Percentiles rank a stretch among this genome's conserved stretches.
phyloP scores from a whole-genome alignment of 805 yeast species.

The Wickerhamomyces bovis region DNA sequence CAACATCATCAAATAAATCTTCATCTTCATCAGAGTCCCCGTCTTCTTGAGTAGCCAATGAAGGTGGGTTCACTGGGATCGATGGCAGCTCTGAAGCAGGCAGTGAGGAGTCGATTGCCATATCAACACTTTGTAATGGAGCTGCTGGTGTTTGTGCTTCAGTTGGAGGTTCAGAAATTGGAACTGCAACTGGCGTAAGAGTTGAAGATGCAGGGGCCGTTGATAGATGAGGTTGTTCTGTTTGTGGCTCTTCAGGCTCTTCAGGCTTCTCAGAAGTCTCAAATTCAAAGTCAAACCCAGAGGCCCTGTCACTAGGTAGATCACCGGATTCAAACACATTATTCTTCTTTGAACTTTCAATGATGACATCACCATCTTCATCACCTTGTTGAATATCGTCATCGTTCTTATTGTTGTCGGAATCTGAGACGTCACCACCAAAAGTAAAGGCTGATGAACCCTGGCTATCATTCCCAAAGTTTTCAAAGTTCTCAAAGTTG shows the following conservation, averaged over 20 bases:
- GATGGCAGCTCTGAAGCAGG: background rate
- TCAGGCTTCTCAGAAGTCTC: background rate
- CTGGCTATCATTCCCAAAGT: constrained; percentile 8
- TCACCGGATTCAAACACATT: background rate
- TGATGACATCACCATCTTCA: background rate
- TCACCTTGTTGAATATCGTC: background rate
- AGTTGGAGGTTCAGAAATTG: background rate
- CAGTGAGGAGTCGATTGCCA: background rate
- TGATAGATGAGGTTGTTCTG: background rate
- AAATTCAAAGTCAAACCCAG: background rate
- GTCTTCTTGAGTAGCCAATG: background rate
- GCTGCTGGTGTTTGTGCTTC: background rate
- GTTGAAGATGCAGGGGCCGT: too few relatives aligned
- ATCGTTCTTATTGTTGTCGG: background rate
- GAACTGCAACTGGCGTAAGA: background rate
- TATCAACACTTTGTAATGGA: background rate
- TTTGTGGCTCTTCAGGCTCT: background rate
- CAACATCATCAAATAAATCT: background rate
- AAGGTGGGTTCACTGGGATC: background rate
- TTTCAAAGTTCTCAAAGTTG: constrained; percentile 29
- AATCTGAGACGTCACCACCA: background rate
- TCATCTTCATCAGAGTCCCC: background rate
- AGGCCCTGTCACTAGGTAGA: background rate
- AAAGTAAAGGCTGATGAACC: background rate
- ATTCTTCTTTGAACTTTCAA: background rate